These are phyloP conservation scores for Mortierella sp. DNA, from an alignment of 371 early-diverging fungal genomes.

Conservation along the genomic window DNA sequence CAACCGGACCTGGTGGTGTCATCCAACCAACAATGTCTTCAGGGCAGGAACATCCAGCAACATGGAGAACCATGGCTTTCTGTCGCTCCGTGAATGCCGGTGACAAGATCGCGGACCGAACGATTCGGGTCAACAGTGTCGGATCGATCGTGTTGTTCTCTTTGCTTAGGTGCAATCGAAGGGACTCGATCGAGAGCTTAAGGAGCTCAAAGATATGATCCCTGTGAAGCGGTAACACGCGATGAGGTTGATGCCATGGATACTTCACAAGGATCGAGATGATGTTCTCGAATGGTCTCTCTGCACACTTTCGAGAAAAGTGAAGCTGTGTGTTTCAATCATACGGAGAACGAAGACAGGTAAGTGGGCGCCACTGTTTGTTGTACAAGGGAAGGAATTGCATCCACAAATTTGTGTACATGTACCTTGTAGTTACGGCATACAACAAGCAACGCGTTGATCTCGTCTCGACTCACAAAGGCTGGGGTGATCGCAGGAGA, in stretches of 20 bases:
- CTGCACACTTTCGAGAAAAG: constrained; percentile 81
- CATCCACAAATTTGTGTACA: background rate
- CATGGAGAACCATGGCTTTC: constrained; percentile 71
- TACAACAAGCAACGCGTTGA: constrained; percentile 72
- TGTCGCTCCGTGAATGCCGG: constrained; percentile 83
- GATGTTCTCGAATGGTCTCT: constrained; percentile 84
- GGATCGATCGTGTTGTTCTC: constrained; percentile 72
- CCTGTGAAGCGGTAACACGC: constrained; percentile 73
- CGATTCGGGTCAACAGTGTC: constrained; percentile 67
- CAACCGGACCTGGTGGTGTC: constrained; percentile 19
- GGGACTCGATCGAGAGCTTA: constrained; percentile 72
- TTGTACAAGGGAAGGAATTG: background rate
- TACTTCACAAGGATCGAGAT: constrained; percentile 77
- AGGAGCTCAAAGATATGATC: constrained; percentile 84
- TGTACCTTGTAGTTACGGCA: constrained; percentile 80
- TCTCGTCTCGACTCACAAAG: constrained; percentile 80
- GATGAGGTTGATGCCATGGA: constrained; percentile 77
- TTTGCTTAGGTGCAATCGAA: constrained; percentile 67
- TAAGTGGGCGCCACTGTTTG: no score
- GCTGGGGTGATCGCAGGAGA: constrained; percentile 54
- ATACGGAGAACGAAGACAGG: background rate
- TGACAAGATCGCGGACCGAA: constrained; percentile 72
- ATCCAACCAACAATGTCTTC: constrained; percentile 48
- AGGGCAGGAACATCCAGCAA: constrained; percentile 54
- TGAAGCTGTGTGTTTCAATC: constrained; percentile 58